Evolutionary conservation across 192 early-diverging fungal genomes (phyloP).

Genomic region (Coemansia guatemalensis): DNA sequence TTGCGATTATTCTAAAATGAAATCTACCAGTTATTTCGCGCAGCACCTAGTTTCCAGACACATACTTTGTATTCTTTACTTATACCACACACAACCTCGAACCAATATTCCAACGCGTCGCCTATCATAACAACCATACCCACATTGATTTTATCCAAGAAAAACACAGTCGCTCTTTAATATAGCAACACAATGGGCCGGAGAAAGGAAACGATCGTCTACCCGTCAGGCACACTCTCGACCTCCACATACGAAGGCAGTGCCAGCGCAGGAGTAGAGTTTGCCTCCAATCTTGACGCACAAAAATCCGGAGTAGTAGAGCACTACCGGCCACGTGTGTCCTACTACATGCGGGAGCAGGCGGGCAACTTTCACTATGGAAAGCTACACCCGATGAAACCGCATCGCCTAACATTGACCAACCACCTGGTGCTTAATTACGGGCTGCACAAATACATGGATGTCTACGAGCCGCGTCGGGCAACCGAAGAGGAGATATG

Average conservation of each 20-base stretch:
- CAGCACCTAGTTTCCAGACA: no score
- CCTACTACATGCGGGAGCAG: conserved; percentile 75
- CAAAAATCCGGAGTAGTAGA: conserved; percentile 21
- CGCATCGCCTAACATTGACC: conserved; percentile 89
- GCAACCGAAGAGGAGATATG: conserved; percentile 90
- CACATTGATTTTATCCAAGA: no score
- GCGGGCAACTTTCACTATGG: conserved; percentile 84
- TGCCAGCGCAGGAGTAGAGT: conserved; percentile 27
- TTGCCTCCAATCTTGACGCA: conserved; percentile 21
- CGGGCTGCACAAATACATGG: conserved; percentile 87
- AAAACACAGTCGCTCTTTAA: no score
- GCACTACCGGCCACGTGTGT: conserved; percentile 65
- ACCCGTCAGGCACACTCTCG: conserved; percentile 40
- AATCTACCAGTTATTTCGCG: no score
- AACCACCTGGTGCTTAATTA: conserved; percentile 94
- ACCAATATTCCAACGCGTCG: no score
- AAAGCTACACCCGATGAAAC: conserved; percentile 82
- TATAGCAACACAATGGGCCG: conserved; percentile 38
- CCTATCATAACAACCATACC: no score
- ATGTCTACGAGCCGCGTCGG: conserved; percentile 77
- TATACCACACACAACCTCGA: no score
- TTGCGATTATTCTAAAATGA: no score
- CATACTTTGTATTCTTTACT: no score
- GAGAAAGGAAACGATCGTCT: conserved; percentile 44
- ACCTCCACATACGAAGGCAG: conserved; percentile 32